Conservation (phyloP, 805 yeast genomes). For the Saturnispora zaruensis region DNA sequence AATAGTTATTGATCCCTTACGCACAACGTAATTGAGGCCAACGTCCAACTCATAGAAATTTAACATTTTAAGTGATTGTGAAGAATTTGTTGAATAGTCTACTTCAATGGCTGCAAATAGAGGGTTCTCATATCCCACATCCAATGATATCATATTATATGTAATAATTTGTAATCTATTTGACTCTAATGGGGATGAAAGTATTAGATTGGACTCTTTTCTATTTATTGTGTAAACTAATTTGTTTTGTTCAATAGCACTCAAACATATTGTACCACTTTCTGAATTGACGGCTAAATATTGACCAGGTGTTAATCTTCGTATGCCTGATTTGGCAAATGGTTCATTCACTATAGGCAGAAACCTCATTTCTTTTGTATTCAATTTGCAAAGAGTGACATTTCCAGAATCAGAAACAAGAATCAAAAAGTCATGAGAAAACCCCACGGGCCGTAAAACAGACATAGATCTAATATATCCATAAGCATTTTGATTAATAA, state of each 20-base stretch:
- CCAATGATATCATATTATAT: slow-evolving; percentile 48
- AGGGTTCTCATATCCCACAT: slow-evolving; percentile 77
- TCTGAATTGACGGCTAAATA: slow-evolving; percentile 62
- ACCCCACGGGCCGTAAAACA: slow-evolving; percentile 45
- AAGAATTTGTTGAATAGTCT: slow-evolving; percentile 33
- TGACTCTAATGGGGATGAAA: slow-evolving; percentile 73
- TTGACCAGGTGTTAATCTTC: slow-evolving; percentile 70
- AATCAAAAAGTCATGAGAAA: slow-evolving; percentile 48
- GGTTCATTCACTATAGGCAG: slow-evolving; percentile 49
- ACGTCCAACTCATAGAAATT: slow-evolving; percentile 76
- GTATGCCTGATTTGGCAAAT: slow-evolving; percentile 61
- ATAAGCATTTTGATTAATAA: slow-evolving; percentile 41
- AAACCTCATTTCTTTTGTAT: slow-evolving; percentile 28
- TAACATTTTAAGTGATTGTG: slow-evolving; percentile 26
- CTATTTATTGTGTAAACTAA: slow-evolving; percentile 48
- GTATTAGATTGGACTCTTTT: slow-evolving; percentile 30
- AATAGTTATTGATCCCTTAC: slow-evolving; percentile 36
- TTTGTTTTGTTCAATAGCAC: slow-evolving; percentile 68
- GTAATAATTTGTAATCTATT: slow-evolving; percentile 43
- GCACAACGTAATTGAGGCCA: slow-evolving; percentile 71
- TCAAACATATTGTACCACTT: slow-evolving; percentile 58
- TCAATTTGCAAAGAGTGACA: slow-evolving; percentile 36
- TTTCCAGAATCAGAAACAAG: slow-evolving; percentile 78
- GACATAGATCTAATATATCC: slow-evolving; percentile 49
- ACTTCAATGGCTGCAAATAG: slow-evolving; percentile 73